These are phyloP conservation scores for Trichoderma sp. DNA, from an alignment of 2,329 filamentous ascomycete genomes.

Conservation along the genomic window DNA sequence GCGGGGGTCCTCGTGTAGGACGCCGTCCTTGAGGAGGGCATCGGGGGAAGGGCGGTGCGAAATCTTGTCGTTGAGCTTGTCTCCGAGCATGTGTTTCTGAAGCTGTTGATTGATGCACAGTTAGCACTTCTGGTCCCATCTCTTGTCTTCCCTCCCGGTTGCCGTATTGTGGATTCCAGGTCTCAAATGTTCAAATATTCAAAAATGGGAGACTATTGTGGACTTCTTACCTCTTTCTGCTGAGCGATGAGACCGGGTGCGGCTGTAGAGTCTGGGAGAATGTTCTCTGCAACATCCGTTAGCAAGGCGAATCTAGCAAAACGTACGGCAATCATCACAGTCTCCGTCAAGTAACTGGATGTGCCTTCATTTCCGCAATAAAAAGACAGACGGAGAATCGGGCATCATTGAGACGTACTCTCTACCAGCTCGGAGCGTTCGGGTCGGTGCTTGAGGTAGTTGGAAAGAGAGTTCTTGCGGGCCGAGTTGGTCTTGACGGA, in stretches of 20 bases:
- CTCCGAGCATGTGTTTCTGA: constrained; percentile 81
- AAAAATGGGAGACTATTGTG: neutral
- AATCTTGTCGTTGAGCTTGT: constrained; percentile 84
- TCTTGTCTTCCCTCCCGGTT: too few relatives aligned
- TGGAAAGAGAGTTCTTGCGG: constrained; percentile 69
- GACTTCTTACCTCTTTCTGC: constrained; percentile 62
- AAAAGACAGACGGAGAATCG: neutral
- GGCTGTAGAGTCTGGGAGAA: constrained; percentile 74
- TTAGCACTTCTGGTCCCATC: neutral
- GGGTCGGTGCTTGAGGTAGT: constrained; percentile 69
- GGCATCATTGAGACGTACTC: constrained; percentile 50
- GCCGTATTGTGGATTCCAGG: too few relatives aligned
- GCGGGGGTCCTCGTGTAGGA: constrained; percentile 67
- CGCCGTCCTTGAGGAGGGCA: constrained; percentile 73
- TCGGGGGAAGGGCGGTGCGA: constrained; percentile 73
- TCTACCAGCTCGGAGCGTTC: constrained; percentile 76
- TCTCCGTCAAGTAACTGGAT: too few relatives aligned
- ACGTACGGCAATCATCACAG: neutral
- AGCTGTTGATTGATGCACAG: constrained; percentile 44
- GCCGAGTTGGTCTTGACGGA: constrained; percentile 50
- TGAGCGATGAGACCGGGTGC: constrained; percentile 77
- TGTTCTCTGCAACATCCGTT: constrained; percentile 62
- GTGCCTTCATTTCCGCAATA: neutral
- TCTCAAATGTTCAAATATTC: neutral
- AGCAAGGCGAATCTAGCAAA: constrained; percentile 3